Evolutionary conservation across 257 asterid species (phyloP), one percentile per base, ranked within the genome.

Genomic region (Striga asiatica): DNA sequence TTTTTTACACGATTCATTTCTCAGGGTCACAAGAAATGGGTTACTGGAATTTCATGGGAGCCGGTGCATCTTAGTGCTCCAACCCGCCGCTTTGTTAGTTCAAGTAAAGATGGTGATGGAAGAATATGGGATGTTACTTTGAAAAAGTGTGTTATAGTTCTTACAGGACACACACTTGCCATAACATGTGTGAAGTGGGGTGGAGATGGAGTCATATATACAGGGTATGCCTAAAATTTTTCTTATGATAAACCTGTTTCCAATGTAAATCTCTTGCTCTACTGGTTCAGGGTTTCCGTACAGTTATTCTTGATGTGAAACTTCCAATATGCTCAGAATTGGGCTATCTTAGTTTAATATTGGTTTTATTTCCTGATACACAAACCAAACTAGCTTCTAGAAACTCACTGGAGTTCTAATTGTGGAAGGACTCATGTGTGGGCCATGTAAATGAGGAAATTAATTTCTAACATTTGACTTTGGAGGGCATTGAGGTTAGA

Each of bases 21-120:
- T 62, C 89, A 87, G 96, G 98, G 96, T 50, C 98, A 91, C 75
- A 91, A 87, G 69, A 91, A 87, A 84, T 87, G 96, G 98, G 78
- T 91, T 64, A 91, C 98, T 57, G 98, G 96, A 62, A 76, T 91
- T 62, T 81, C 96, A 32, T 91, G 98, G 98, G 98, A 91, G 65
- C 98, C 98, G 10, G 74, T 80, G 66, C 98, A 91, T 71, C 88
- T 87, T 28, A 79, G 47, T 72, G 85, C 96, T 60, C 98, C 98
- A 31, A 73, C 82, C 53, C 93, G 97, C 48, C 96, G 96, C 29
- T 81, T 89, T 54, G 98, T 89, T 20, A 89, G 96, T 76, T 81
- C 89, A 38, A 87, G 96, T 76, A 91, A 91, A 82, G 98, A 91
- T 74, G 98, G 98, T 27, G 95, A 87, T 84, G 95, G 96, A 46